Evolutionary conservation across 352 stramenopile species (phyloP), one percentile per base, ranked within the genome.

Genomic region (Pythium apleroticum): DNA sequence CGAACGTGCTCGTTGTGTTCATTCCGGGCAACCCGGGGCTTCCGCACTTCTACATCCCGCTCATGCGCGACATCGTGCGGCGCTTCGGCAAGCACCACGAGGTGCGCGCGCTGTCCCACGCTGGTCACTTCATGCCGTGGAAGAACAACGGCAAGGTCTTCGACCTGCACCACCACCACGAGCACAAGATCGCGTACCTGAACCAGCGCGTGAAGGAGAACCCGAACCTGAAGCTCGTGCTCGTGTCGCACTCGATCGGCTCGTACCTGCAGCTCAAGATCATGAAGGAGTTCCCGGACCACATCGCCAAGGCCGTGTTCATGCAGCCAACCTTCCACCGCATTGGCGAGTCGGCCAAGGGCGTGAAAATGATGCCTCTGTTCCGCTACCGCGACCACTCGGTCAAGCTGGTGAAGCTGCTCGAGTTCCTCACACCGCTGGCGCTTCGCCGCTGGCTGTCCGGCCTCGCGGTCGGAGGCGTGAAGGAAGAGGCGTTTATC

Each of bases 301-400:
- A 77, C 25, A 70, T 90, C 43, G 73, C 65, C 45, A 88, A 80
- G 71, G 46, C 89, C 14, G 82, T 89, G 55, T 57, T 90, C 22
- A 88, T 92, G 78, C 81, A 90, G 60, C 84, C 84, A 2, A 83
- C 80, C 15, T 79, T 92, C 61, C 78, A 79, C 71, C 76, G 86
- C 69, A 89, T 92, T 53, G 78, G 66, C 0, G 43, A 74, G 25
- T 80, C 80, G 11, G 52, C 65, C 4, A 80, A 89, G 52, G 84
- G 76, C 39, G 65, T 57, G 22, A 50, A 71, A 35, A 74, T 90
- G 67, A 73, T 72, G 63, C 81, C 79, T 7, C 25, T 92, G 22
- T 86, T 92, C 50, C 58, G 68, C 0, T 56, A 79, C 58, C 77
- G 66, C 56, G 43, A 76, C 11, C 68, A 62, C 17, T 67, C 69